phyloP scores from a whole-genome alignment of 192 early-diverging fungal genomes.

The Spizellomyces sp. region DNA sequence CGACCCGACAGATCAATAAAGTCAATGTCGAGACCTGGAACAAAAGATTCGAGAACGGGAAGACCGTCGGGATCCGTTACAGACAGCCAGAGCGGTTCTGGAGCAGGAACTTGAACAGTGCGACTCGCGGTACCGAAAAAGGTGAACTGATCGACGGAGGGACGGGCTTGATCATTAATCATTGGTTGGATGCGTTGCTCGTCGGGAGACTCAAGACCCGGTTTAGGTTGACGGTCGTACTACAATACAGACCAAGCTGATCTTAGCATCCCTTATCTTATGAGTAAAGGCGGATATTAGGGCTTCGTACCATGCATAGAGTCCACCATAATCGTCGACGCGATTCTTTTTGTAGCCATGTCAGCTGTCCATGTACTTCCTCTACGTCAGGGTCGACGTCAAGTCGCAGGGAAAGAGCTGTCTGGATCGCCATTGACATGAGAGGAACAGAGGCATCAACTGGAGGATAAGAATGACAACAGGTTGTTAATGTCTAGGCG shows the following conservation, averaged over 20 bases:
- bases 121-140: too few relatives aligned
- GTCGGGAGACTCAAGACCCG: neutral
- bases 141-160: neutral
- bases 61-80: conserved; percentile 14
- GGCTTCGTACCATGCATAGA: conserved; percentile 8
- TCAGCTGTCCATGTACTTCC: conserved; percentile 23
- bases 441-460: too few relatives aligned
- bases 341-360: conserved; percentile 45
- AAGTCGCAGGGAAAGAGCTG: conserved; percentile 36
- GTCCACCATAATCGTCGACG: conserved; percentile 51
- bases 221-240: too few relatives aligned
- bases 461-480: too few relatives aligned
- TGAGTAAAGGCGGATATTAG: neutral
- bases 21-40: conserved; percentile 24
- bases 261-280: too few relatives aligned
- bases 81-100: conserved; percentile 17
- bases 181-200: neutral
- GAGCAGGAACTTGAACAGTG: conserved; percentile 13
- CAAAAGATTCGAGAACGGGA: conserved; percentile 19
- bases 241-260: too few relatives aligned
- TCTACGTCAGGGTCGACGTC: conserved; percentile 43
- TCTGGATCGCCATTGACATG: conserved; percentile 23
- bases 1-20: conserved; percentile 12
- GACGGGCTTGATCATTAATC: conserved; percentile 9
- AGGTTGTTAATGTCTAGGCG: too few relatives aligned